Base-by-base conservation (phyloP, 2,329 filamentous ascomycete species). In the Geosmithia flava region DNA sequence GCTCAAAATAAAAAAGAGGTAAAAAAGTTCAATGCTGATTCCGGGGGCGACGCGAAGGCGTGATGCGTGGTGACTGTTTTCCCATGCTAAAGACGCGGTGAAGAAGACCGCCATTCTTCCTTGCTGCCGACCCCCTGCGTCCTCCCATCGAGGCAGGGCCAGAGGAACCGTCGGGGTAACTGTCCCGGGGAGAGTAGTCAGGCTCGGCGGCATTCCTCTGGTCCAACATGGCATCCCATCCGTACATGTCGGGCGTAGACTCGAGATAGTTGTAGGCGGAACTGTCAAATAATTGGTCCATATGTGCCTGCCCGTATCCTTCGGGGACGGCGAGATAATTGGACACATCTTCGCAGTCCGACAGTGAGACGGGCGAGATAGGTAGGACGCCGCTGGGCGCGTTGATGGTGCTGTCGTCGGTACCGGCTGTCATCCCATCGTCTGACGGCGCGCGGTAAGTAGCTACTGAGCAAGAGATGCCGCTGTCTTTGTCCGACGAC, bases 211-310 rank as follows among this genome's bases (percentile, higher is more conserved):
- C 33, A 11, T 37, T 16, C 15, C 33, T 37, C 33, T 55, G 56
- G 16, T 57, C 49, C 42, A 58, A 57, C 52, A 72, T 72, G 10
- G 71, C 72, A 50, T 78, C 73, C 75, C 74, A 78, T 13, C 75
- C 74, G 49, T 78, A 78, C 4, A 67, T 54, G 48, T 78, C 73
- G 15, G 33, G 33, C 11, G 11, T 37, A 16, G 33, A 37, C 33
- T 37, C 33, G 11, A 37, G 3, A 11, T 11, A 11, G 11, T 11
- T 16, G 33, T 13, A 37, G 33, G 60, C 60, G 2, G 59, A 58
- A 40, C 59, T 58, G 27, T 57, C 52, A 30, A 59, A 50, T 5
- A 37, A 37, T 11, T 37, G 33, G 11, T 37, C 33, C 11, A 37
- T 3, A 11, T 37, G 10, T 16, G 15, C 33, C 3, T 37, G 33